Conservation (phyloP, 345 rosid genomes). For the Euphorbia lathyris region DNA sequence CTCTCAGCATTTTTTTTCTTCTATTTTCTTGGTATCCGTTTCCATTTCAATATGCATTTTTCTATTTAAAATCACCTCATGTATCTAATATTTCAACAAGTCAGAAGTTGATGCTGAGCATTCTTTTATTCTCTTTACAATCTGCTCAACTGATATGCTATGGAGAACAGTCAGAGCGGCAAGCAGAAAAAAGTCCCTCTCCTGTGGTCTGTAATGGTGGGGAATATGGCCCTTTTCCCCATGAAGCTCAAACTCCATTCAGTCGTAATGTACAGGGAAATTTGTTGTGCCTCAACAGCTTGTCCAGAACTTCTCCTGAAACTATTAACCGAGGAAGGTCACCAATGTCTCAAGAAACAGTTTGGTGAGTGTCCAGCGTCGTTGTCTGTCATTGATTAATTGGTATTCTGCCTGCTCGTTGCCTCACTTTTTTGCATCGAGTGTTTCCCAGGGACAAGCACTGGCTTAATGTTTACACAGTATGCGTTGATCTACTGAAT, state of each 20-base stretch:
- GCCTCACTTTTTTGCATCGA: constrained; percentile 23
- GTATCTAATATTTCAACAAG: constrained; percentile 3
- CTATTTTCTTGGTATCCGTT: no score
- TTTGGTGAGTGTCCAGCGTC: constrained; percentile 26
- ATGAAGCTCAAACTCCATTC: constrained; percentile 49
- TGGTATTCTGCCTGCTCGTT: constrained; percentile 14
- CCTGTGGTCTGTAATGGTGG: constrained; percentile 27
- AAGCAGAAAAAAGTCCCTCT: constrained; percentile 18
- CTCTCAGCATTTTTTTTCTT: no score
- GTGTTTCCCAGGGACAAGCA: constrained; percentile 42
- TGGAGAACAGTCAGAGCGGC: constrained; percentile 23
- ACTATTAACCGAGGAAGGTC: constrained; percentile 28
- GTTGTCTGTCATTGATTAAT: not conserved
- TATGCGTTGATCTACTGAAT: constrained; percentile 50
- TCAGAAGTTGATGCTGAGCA: not conserved
- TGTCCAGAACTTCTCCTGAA: constrained; percentile 36
- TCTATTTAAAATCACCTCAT: not conserved
- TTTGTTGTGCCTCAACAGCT: constrained; percentile 32
- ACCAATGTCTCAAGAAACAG: constrained; percentile 29
- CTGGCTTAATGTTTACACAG: constrained; percentile 71
- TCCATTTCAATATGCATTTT: not conserved
- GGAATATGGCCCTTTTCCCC: constrained; percentile 25
- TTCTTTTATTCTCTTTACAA: constrained; percentile 5
- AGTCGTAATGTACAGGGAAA: constrained; percentile 26
- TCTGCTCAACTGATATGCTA: not conserved